phyloP scores from a whole-genome alignment of 805 yeast genomes.

The Wickerhamomyces strasburgensis region DNA sequence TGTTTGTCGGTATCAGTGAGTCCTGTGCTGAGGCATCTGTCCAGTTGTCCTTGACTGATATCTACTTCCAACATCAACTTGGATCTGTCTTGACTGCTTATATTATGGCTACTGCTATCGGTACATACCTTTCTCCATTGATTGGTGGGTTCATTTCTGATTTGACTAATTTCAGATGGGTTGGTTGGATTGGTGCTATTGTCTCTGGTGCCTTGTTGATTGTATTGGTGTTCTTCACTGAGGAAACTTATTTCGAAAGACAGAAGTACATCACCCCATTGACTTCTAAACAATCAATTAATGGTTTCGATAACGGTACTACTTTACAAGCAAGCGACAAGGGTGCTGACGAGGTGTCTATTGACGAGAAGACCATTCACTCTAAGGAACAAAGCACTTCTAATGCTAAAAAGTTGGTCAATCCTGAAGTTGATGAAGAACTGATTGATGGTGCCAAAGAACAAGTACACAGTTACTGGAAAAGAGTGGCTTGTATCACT shows the following conservation, averaged over 20 bases:
- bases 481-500: constrained; percentile 45
- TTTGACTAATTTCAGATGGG: constrained; percentile 69
- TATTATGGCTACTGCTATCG: constrained; percentile 68
- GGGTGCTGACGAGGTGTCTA: constrained; percentile 7
- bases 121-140: constrained; percentile 75
- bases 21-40: constrained; percentile 73
- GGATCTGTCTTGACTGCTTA: constrained; percentile 70
- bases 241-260: constrained; percentile 68
- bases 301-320: constrained; percentile 17
- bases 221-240: constrained; percentile 54
- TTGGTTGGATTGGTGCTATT: constrained; percentile 63
- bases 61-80: constrained; percentile 72
- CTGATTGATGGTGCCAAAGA: constrained; percentile 38
- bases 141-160: constrained; percentile 70
- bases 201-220: constrained; percentile 54
- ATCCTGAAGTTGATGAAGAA: constrained; percentile 16
- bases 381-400: constrained; percentile 2
- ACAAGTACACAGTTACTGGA: constrained; percentile 38
- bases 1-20: constrained; percentile 77
- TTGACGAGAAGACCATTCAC: constrained; percentile 14
- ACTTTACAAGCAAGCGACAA: constrained; percentile 5
- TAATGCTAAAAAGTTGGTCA: not conserved
- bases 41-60: constrained; percentile 63
- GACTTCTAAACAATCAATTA: constrained; percentile 17
- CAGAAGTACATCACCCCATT: constrained; percentile 33